Evolutionary conservation across 768 basidiomycete genomes (phyloP).

Genomic region (Coprinopsis strossmayeri): DNA sequence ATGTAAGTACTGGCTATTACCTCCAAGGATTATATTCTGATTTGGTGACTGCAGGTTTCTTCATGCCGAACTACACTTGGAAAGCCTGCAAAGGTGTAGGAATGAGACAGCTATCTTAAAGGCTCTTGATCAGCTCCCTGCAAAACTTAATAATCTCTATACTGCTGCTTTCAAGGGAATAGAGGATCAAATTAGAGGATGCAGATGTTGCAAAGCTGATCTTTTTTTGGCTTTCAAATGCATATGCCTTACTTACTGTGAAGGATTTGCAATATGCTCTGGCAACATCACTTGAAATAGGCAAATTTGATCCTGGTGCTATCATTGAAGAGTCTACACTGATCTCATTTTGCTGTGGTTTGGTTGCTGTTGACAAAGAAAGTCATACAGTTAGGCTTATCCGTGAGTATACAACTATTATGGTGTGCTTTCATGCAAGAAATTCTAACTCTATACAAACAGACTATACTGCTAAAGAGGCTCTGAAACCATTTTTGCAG

Average conservation of each 20-base stretch:
- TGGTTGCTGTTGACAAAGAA: not conserved
- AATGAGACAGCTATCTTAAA: no score
- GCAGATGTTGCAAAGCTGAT: not conserved
- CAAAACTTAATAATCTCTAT: not conserved
- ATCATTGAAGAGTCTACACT: not conserved
- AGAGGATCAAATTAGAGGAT: not conserved
- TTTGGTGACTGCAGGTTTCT: not conserved
- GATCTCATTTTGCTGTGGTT: not conserved
- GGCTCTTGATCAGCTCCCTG: not conserved
- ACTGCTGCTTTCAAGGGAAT: not conserved
- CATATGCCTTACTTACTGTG: not conserved
- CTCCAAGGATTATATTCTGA: not conserved
- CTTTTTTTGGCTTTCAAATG: not conserved
- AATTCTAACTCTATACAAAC: not conserved
- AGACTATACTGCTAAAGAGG: conserved; percentile 1
- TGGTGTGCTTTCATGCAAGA: not conserved
- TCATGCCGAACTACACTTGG: not conserved
- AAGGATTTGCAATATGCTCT: not conserved
- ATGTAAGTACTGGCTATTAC: not conserved
- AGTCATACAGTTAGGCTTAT: not conserved
- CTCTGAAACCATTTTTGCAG: not conserved
- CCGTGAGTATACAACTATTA: not conserved
- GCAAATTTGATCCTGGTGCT: not conserved
- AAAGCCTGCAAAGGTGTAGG: not conserved
- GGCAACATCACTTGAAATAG: not conserved